phyloP scores from a whole-genome alignment of 169 alveolate genomes.

The Ichthyophthirius multifiliis region DNA sequence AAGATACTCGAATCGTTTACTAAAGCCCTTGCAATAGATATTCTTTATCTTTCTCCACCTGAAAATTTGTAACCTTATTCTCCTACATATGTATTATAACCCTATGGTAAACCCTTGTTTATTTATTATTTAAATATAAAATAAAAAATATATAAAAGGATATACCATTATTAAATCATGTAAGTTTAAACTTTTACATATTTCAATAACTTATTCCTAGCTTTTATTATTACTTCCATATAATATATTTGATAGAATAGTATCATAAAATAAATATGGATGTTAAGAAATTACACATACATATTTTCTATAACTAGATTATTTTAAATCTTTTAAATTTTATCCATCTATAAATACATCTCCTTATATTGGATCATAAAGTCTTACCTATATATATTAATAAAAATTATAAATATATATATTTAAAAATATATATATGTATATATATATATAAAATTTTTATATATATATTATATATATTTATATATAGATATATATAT shows the following conservation, averaged over 20 bases:
- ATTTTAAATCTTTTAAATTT: slow-evolving; percentile 47
- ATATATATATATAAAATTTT: too few species aligned
- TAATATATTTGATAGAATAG: slow-evolving; percentile 61
- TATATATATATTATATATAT: too few species aligned
- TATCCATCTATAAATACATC: slow-evolving; percentile 55
- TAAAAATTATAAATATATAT: not conserved
- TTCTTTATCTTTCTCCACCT: slow-evolving; percentile 65
- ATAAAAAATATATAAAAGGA: not conserved
- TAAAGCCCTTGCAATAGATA: slow-evolving; percentile 27
- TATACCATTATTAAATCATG: slow-evolving; percentile 46
- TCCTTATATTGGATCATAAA: slow-evolving; percentile 73
- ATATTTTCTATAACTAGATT: slow-evolving; percentile 49
- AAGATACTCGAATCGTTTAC: slow-evolving; percentile 19
- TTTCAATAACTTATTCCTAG: slow-evolving; percentile 42
- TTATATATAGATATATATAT: too few species aligned
- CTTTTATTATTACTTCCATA: slow-evolving; percentile 60
- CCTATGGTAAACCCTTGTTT: slow-evolving; percentile 52
- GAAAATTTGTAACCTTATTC: slow-evolving; percentile 68
- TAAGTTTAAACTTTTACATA: slow-evolving; percentile 56
- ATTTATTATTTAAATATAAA: not conserved
- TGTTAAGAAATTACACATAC: slow-evolving; percentile 67
- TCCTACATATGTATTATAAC: slow-evolving; percentile 69
- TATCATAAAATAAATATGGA: slow-evolving; percentile 58
- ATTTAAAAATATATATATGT: too few species aligned
- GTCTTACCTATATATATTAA: slow-evolving; percentile 40